Evolutionary conservation across 2,329 filamentous ascomycete species (phyloP).

Genomic region (Paecilomyces dactylethromorphus): DNA sequence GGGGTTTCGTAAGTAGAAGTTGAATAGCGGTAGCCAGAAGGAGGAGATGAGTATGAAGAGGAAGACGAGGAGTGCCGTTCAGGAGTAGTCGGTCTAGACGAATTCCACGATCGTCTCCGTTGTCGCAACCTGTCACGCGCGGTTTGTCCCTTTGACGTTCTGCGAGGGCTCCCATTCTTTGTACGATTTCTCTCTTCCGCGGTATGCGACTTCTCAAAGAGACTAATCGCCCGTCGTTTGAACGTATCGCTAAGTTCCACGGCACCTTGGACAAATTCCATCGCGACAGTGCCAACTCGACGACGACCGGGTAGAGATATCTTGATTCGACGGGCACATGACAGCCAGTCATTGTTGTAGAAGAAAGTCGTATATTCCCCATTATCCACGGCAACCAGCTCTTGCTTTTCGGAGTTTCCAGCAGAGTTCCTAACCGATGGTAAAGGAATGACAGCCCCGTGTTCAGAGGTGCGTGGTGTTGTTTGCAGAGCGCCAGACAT

Average conservation of each 20-base stretch:
- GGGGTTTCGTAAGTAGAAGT: neutral
- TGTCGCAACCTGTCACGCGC: neutral
- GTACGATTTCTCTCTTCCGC: neutral
- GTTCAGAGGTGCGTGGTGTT: neutral
- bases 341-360: neutral
- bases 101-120: neutral
- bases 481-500: neutral
- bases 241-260: slow-evolving; percentile 5
- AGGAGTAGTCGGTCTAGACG: neutral
- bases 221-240: slow-evolving; percentile 5
- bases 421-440: neutral
- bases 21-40: neutral
- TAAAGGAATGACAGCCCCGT: neutral
- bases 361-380: neutral
- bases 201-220: slow-evolving; percentile 2
- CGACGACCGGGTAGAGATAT: neutral
- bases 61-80: neutral
- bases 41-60: neutral
- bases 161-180: neutral
- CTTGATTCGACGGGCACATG: neutral
- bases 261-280: slow-evolving; percentile 9
- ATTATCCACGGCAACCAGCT: neutral
- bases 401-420: neutral
- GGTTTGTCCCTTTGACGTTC: neutral
- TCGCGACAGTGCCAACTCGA: neutral